Evolutionary conservation across 2,329 filamentous ascomycete genomes (phyloP), one percentile per base, ranked within the genome.

Genomic region (Sclerotinia subarctica): DNA sequence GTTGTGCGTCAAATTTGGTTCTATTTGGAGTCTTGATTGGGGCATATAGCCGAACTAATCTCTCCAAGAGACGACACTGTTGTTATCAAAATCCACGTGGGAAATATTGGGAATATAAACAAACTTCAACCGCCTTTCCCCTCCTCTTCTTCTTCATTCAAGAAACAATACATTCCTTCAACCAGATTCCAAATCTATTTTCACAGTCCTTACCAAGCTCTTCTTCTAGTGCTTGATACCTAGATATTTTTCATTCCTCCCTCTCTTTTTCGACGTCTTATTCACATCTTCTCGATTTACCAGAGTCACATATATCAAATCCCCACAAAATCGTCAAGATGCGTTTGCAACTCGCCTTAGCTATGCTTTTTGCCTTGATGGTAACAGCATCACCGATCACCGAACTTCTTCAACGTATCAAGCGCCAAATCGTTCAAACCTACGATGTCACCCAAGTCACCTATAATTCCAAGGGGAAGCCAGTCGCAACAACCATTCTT

Each of bases 401-500:
- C 4, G 46, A 67, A 7, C n/a, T 67, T 46, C 44, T 42, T 24
- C 19, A 52, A 44, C n/a, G 51, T 8, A n/a, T 67, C 26, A 63
- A 49, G 49, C 49, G 65, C 26, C 57, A 53, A 44, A 56, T 56
- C 26, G 58, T 67, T 5, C 57, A 67, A 26, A 67, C 65, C 26
- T 67, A 67, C 49, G 57, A 67, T 53, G 65, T 63, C 17, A 67
- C 65, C 3, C 35, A 67, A 47, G 65, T 67, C 8, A 63, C 38
- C 26, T 67, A 67, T 26, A 63, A 63, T 11, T 42, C 32, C 8
- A 67, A 67, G 10, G 65, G 65, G 3, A 62, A 67, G 17, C 21
- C 65, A n/a, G 49, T 67, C 38, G 35, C 57, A 47, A 67, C 65
- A 35, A 67, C 65, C 7, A 54, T 32, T 17, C 35, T 67, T 47